Evolutionary conservation across 768 basidiomycete genomes (phyloP), one percentile per base, ranked within the genome.

Genomic region (Termitomyces sp.): DNA sequence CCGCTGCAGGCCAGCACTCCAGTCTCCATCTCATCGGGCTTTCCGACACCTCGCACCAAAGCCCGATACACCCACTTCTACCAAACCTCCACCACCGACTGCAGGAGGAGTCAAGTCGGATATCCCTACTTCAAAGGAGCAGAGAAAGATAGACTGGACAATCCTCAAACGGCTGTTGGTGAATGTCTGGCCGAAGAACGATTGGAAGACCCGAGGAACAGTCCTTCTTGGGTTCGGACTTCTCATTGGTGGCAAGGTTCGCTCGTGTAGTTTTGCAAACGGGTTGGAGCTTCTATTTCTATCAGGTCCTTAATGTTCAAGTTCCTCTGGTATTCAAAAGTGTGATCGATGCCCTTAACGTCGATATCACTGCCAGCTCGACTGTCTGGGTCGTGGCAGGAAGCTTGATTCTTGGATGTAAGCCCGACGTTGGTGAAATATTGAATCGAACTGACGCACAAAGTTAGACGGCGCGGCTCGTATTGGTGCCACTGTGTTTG

Each of bases 271-370:
- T 59, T 53, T 66, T n/a, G 38, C 7, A 4, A n/a, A 12, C 48
- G 38, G 16, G 12, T 40, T 56, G 29, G 42, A 23, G 27, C 14
- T 19, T 35, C 37, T 21, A 42, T 47, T 40, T 43, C 51, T 9
- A 49, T 31, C 55, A 95, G 94, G 73, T 97, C 43, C 74, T 98
- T 56, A 99, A 98, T 68, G 97, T 99, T 0, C 96, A 98, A 79
- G 95, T 99, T n/a, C 97, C 97, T 0, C 83, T 92, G 62, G 75
- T 98, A 59, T 99, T 99, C 82, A 98, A 98, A 73, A 72, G 80
- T 27, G 83, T 99, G 42, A 86, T 99, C 52, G 96, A 99, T 68
- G 72, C 90, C 1, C 77, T 99, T 60, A 97, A 98, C 65, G 77
- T 98, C 32, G 85, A 90, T 27, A 77, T 97, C 34, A 82, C 87